Percentiles rank a stretch among this genome's conserved stretches.
Conservation (phyloP, 1,139 yeast species). For the Yamadazyma mexicana region DNA sequence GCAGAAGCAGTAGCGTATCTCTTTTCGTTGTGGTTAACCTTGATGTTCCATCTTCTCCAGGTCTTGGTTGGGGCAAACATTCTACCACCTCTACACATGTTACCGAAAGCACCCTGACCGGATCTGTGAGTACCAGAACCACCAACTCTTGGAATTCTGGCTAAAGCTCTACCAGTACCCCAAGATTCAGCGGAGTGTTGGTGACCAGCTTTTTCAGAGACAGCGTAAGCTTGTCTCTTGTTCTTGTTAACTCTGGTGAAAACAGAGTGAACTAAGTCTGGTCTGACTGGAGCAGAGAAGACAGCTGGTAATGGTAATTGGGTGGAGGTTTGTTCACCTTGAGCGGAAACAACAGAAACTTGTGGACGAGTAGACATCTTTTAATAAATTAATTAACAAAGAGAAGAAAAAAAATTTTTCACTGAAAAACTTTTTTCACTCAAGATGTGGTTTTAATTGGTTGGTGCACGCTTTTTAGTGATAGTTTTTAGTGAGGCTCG, state of each 20-base stretch:
- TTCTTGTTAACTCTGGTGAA: conserved; percentile 98
- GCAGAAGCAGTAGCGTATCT: conserved; percentile 99
- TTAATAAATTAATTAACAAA: conserved; percentile 27
- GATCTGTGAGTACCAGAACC: conserved; percentile 99
- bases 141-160: conserved; percentile 99
- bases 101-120: conserved; percentile 99
- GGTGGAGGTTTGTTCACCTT: conserved; percentile 84
- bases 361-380: conserved; percentile 84
- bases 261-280: conserved; percentile 98
- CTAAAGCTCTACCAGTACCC: conserved; percentile 99
- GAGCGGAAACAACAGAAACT: conserved; percentile 89
- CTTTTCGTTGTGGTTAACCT: conserved; percentile 99
- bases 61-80: conserved; percentile 99
- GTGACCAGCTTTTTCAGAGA: conserved; percentile 98
- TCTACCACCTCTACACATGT: conserved; percentile 99
- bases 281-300: conserved; percentile 99
- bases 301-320: conserved; percentile 97
- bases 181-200: conserved; percentile 99
- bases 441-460: conserved; percentile 4
- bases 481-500: conserved; percentile 4
- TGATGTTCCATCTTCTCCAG: conserved; percentile 99
- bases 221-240: conserved; percentile 99
- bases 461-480: conserved; percentile 6
- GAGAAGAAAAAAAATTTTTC: conserved; percentile 17
- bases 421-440: conserved; percentile 19